Evolutionary conservation across 1,284 basidiomycete species (phyloP), one percentile per base, ranked within the genome.

Genomic region (Pseudozyma pruni): DNA sequence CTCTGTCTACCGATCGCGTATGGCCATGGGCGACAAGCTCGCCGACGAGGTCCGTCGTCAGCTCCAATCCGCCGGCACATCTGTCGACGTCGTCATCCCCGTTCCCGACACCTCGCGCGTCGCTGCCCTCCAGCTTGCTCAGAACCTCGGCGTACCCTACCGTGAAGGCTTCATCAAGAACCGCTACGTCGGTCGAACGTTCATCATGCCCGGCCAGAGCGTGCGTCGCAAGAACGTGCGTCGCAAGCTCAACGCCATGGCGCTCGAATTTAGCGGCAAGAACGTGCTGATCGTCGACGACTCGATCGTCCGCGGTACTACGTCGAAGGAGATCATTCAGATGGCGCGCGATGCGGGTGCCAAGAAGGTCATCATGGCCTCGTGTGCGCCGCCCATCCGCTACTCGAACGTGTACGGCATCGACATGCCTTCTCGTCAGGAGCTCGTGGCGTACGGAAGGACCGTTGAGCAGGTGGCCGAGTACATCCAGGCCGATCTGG

Each of bases 271-370:
- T 81, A 87, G 87, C 14, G 89, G 87, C 78, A 98, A 97, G 86
- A 92, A 90, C 73, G 94, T 99, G 8, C 87, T 99, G 43, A 87
- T 99, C 46, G 96, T 99, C 25, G 96, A 99, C 85, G 94, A 98
- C 84, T 98, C 95, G 0, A 99, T 99, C 75, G 96, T 99, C 10
- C 90, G 96, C 41, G 96, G 96, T 13, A 99, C 96, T 1, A 99
- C 96, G 0, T 98, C 94, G 14, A 96, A 93, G 82, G 96, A 99
- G 84, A 99, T 99, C 74, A 89, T 99, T 40, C 94, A 98, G 83
- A 98, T 99, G 95, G 96, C 96, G 29, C 93, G 94, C 81, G 96
- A 99, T 79, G 96, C 97, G 8, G 96, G 96, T 16, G 95, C 96
- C n/a, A 93, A 91, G 84, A 92, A 91, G 76, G 93, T 99, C 76